Evolutionary conservation across 306 rosid species (phyloP), one percentile per base, ranked within the genome.

Genomic region (Geum urbanum): DNA sequence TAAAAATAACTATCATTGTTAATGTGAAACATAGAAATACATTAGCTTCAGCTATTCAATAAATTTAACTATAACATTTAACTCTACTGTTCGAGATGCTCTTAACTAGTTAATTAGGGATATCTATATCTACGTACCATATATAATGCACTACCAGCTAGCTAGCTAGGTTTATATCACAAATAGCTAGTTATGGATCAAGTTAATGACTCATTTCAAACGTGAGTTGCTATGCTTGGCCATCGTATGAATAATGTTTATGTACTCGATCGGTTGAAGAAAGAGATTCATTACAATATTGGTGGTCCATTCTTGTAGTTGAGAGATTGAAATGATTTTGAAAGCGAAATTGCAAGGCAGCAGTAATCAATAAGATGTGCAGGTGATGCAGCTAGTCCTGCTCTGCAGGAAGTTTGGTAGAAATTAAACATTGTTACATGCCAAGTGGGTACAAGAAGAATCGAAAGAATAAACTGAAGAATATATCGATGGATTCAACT

Each of bases 261-360:
- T 14, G 7, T 15, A 46, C 37, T 67, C 49, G 27, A 24, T 24
- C 27, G 32, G 65, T 57, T 57, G 63, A 68, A 75, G 64, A 37
- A 59, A 27, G 10, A 43, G 24, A 62, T 41, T 41, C 62, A 22
- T 67, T 46, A 64, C 51, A 41, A 60, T 47, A 13, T 27, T 52
- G 61, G 92, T 82, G 96, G 96, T 90, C 94, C 94, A 76, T 4
- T 52, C 77, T 80, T 80, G 84, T 80, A 71, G 81, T 82, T 69
- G 82, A 59, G 78, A 78, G 59, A 8, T 76, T 66, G 78, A 82
- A 87, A 90, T 84, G 86, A 86, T 87, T 87, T 86, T 78, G 92
- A 84, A 40, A 84, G 74, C 53, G 94, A 87, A 80, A 82, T 49
- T 84, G 84, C 87, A 80, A 74, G 82, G 60, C 76, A 74, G 37